Evolutionary conservation across 2,329 filamentous ascomycete genomes (phyloP).

Genomic region (Scedosporium boydii): DNA sequence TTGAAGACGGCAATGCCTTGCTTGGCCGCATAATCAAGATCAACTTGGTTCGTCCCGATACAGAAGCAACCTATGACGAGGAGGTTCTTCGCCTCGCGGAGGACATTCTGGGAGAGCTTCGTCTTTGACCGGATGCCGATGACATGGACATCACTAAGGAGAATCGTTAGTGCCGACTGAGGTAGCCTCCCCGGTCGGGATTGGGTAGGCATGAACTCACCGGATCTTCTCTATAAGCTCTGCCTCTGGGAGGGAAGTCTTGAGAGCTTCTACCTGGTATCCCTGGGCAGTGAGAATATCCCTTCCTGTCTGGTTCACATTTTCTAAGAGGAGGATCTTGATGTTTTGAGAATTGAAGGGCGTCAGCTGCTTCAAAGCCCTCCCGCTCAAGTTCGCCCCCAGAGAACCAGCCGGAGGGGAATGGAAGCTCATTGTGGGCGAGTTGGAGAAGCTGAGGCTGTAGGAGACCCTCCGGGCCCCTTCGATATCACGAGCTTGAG

Average conservation of each 20-base stretch:
- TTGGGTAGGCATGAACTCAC: slow-evolving; percentile 36
- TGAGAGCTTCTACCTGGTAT: slow-evolving; percentile 90
- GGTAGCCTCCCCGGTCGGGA: slow-evolving; percentile 7
- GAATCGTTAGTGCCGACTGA: neutral
- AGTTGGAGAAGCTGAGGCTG: slow-evolving; percentile 59
- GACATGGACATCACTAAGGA: slow-evolving; percentile 76
- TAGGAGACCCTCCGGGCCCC: slow-evolving; percentile 37
- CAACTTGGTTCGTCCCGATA: slow-evolving; percentile 94
- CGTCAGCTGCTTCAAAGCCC: slow-evolving; percentile 67
- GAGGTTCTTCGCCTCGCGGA: slow-evolving; percentile 84
- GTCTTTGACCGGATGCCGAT: slow-evolving; percentile 98
- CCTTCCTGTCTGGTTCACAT: slow-evolving; percentile 84
- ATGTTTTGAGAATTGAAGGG: slow-evolving; percentile 94
- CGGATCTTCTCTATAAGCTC: slow-evolving; percentile 94
- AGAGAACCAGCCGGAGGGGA: slow-evolving; percentile 50
- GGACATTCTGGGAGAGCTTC: slow-evolving; percentile 76
- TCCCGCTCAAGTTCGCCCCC: slow-evolving; percentile 26
- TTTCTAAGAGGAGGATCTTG: slow-evolving; percentile 91
- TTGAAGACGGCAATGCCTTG: slow-evolving; percentile 97
- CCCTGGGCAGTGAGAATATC: slow-evolving; percentile 77
- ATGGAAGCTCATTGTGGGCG: slow-evolving; percentile 65
- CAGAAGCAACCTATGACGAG: slow-evolving; percentile 98
- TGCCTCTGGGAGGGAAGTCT: slow-evolving; percentile 82
- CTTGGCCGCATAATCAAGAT: slow-evolving; percentile 71
- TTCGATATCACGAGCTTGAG: slow-evolving; percentile 38